Percentiles rank a stretch among this genome's conserved stretches.
These are phyloP conservation scores for Irpex sp. DNA, from an alignment of 1,284 basidiomycete species.

Conservation along the genomic window DNA sequence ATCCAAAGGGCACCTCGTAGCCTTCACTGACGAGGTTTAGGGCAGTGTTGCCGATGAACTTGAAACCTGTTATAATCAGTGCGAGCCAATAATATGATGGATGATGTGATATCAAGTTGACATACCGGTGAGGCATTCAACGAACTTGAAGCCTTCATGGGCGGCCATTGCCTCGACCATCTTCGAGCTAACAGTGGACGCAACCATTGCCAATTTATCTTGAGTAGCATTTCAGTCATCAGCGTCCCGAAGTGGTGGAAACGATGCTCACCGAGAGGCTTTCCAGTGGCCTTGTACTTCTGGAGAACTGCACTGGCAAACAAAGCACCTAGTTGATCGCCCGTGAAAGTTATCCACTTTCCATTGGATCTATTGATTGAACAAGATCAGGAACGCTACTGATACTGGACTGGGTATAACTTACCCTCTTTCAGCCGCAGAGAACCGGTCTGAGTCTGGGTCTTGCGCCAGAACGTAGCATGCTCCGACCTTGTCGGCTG, in stretches of 20 bases:
- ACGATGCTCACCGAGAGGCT: constrained; percentile 51
- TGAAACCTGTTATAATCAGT: constrained; percentile 55
- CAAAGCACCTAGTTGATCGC: constrained; percentile 78
- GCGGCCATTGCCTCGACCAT: constrained; percentile 77
- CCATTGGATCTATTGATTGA: constrained; percentile 40
- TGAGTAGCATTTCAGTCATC: neutral
- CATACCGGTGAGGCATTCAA: constrained; percentile 78
- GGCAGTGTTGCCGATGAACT: constrained; percentile 82
- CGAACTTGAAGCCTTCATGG: constrained; percentile 75
- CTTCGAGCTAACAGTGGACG: constrained; percentile 85
- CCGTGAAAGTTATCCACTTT: constrained; percentile 72
- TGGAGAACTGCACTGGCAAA: constrained; percentile 65
- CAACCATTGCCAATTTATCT: constrained; percentile 78
- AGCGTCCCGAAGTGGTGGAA: neutral
- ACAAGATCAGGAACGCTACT: too few species aligned
- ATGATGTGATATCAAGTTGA: neutral
- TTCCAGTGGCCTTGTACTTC: constrained; percentile 54
- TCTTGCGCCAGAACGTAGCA: constrained; percentile 79
- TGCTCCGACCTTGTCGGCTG: constrained; percentile 49
- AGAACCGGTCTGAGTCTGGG: constrained; percentile 81
- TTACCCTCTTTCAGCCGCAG: constrained; percentile 72
- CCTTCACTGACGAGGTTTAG: constrained; percentile 60
- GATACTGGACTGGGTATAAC: constrained; percentile 9
- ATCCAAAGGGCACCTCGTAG: constrained; percentile 76
- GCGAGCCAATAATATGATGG: too few species aligned